Evolutionary conservation across 306 rosid species (phyloP).

Genomic region (Corylus avellana): DNA sequence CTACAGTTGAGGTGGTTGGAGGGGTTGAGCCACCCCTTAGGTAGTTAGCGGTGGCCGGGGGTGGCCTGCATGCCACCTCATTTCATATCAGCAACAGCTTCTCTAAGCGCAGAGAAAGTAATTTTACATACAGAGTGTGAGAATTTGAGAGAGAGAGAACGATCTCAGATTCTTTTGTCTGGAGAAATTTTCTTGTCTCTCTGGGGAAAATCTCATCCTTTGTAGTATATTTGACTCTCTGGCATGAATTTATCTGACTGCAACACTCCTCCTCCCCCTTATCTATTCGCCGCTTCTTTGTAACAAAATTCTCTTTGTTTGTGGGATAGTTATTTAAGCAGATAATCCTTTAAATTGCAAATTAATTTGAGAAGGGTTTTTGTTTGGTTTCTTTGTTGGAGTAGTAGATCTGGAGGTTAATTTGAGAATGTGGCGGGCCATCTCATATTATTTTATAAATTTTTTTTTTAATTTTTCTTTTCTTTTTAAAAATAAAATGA

Average conservation of each 20-base stretch:
- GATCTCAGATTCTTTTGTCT: constrained; percentile 37
- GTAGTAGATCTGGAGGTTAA: constrained; percentile 49
- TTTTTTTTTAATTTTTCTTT: no score
- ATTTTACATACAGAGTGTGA: neutral
- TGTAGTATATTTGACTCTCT: neutral
- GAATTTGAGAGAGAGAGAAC: constrained; percentile 12
- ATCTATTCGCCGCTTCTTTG: constrained; percentile 15
- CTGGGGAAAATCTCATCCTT: neutral
- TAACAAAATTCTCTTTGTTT: constrained; percentile 8
- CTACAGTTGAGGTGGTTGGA: no score
- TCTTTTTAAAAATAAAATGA: no score
- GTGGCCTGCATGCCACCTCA: no score
- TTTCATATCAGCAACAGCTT: constrained; percentile 3
- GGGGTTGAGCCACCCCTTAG: no score
- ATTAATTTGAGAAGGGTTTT: neutral
- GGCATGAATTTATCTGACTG: constrained; percentile 36
- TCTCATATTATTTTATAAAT: no score
- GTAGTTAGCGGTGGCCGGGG: no score
- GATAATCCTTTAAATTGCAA: constrained; percentile 4
- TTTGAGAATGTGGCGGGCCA: no score
- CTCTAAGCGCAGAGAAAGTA: neutral
- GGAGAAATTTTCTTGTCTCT: constrained; percentile 1
- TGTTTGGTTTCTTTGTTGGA: constrained; percentile 4
- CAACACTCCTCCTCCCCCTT: constrained; percentile 22
- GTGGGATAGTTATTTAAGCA: constrained; percentile 13